These are phyloP conservation scores for Heracleum sosnowskyi DNA, from an alignment of 129 eudicot species.

Conservation along the genomic window DNA sequence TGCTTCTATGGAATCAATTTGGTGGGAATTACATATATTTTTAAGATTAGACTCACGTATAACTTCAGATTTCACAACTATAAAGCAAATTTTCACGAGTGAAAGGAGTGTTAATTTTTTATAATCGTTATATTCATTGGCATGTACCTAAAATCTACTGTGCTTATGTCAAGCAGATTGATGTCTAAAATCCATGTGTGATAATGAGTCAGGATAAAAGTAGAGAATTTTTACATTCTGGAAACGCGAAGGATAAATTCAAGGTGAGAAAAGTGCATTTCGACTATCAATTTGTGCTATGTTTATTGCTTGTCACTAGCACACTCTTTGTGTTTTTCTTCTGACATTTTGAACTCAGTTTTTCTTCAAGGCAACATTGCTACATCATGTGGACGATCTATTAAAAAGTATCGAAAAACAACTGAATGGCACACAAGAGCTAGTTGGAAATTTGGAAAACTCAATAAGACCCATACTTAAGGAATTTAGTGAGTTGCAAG, in stretches of 20 bases:
- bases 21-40: not conserved
- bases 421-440: conserved; percentile 50
- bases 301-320: not conserved
- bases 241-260: conserved; percentile 87
- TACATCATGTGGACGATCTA: conserved; percentile 80
- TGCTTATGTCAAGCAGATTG: conserved; percentile 56
- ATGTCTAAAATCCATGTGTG: conserved; percentile 98
- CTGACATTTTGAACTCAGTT: conserved; percentile 42
- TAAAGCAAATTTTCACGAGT: not conserved
- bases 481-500: conserved; percentile 79
- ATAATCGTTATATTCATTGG: not conserved
- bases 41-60: not conserved
- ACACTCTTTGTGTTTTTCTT: not conserved
- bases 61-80: not conserved
- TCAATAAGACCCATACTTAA: conserved; percentile 59
- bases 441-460: conserved; percentile 54
- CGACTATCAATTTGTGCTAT: not conserved
- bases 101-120: not conserved
- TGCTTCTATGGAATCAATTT: not conserved
- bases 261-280: conserved; percentile 40
- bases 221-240: conserved; percentile 95
- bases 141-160: conserved; percentile 4
- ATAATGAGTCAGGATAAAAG: conserved; percentile 98
- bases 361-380: conserved; percentile 92
- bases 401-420: conserved; percentile 47